Percentiles rank a stretch among this genome's conserved stretches.
Evolutionary conservation across 805 yeast genomes (phyloP).

Genomic region (Komagataella phaffii): DNA sequence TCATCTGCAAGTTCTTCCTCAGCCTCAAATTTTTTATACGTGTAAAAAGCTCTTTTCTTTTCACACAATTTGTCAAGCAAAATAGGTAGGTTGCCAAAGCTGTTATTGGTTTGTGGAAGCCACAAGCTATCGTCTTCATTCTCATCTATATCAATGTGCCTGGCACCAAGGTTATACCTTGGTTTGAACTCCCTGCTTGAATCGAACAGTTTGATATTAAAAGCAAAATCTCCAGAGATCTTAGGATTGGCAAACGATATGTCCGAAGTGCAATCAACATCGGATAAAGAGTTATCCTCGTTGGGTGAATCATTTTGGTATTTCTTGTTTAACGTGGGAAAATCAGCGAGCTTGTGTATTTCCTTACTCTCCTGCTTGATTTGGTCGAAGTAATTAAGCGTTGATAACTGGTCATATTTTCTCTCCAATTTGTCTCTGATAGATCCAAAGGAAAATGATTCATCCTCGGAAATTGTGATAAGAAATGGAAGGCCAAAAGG

Average conservation of each 20-base stretch:
- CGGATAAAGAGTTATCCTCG: conserved; percentile 1
- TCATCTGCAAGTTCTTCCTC: neutral
- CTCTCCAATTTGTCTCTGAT: conserved; percentile 46
- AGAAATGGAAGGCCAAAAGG: conserved; percentile 73
- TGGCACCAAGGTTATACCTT: conserved; percentile 5
- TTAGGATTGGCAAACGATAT: conserved; percentile 40
- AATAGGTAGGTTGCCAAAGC: conserved; percentile 26
- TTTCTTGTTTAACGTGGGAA: conserved; percentile 11
- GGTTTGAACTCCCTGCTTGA: conserved; percentile 13
- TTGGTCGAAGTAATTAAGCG: conserved; percentile 21
- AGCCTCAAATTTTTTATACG: conserved; percentile 8
- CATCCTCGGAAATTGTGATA: conserved; percentile 39
- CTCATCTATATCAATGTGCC: neutral
- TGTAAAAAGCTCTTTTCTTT: conserved; percentile 17
- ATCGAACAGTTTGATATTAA: conserved; percentile 28
- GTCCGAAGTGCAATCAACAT: conserved; percentile 29
- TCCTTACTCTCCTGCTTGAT: conserved; percentile 8
- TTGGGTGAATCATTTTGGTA: neutral
- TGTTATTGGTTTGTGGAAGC: conserved; percentile 28
- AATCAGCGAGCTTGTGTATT: conserved; percentile 11
- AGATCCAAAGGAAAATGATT: conserved; percentile 38
- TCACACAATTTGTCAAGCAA: conserved; percentile 17
- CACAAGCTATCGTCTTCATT: conserved; percentile 20
- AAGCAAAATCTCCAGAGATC: conserved; percentile 33
- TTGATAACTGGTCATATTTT: conserved; percentile 32